These are phyloP conservation scores for Lasiosphaeriaceae sp. DNA, from an alignment of 495 filamentous ascomycete species.

Conservation along the genomic window DNA sequence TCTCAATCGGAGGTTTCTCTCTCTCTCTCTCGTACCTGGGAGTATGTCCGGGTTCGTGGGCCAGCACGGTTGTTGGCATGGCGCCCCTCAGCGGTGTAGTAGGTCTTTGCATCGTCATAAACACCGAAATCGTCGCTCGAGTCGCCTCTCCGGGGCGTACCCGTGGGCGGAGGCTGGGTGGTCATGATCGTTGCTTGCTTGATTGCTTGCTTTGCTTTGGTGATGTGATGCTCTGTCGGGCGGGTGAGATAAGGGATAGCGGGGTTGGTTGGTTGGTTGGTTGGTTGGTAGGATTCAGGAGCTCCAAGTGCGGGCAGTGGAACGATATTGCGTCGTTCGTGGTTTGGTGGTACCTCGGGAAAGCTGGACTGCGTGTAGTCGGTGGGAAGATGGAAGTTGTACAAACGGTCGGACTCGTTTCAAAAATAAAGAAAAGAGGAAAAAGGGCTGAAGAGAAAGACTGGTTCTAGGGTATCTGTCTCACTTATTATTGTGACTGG, in stretches of 20 bases:
- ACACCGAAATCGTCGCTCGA: slow-evolving; percentile 36
- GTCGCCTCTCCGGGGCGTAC: slow-evolving; percentile 16
- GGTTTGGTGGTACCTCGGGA: too few species aligned
- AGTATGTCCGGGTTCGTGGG: slow-evolving; percentile 43
- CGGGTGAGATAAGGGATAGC: slow-evolving; percentile 4
- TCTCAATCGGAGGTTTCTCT: background rate
- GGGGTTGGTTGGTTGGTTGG: slow-evolving; percentile 12
- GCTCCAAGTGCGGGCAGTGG: too few species aligned
- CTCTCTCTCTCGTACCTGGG: slow-evolving; percentile 32
- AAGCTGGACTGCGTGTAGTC: too few species aligned
- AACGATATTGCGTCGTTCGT: too few species aligned
- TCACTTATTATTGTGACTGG: too few species aligned
- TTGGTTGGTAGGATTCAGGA: background rate
- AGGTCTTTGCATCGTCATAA: slow-evolving; percentile 47
- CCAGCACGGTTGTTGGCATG: slow-evolving; percentile 38
- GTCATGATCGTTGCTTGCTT: slow-evolving; percentile 18
- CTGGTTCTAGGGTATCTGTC: too few species aligned
- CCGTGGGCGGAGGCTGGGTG: slow-evolving; percentile 7
- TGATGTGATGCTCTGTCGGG: background rate
- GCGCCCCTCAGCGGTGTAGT: slow-evolving; percentile 46
- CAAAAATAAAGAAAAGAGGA: too few species aligned
- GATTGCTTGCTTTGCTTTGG: too few species aligned
- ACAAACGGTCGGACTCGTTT: too few species aligned
- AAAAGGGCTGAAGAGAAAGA: too few species aligned
- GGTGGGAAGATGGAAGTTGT: too few species aligned